phyloP scores from a whole-genome alignment of 164 flowering plant species.

The Warburgia ugandensis region DNA sequence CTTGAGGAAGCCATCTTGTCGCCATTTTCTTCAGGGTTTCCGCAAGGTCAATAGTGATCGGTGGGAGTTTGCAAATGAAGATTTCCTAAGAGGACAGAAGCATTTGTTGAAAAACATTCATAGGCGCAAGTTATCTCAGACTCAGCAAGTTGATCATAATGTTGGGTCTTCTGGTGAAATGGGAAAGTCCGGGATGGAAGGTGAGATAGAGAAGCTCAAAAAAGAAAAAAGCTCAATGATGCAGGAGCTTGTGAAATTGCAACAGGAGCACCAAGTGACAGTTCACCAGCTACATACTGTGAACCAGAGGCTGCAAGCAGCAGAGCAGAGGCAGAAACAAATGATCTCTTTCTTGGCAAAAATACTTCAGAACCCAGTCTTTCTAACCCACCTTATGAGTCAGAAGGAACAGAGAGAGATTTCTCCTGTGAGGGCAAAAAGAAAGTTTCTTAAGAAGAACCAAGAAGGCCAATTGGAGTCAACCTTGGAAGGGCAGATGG shows the following conservation, averaged over 20 bases:
- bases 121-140: constrained; percentile 59
- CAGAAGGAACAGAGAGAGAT: constrained; percentile 34
- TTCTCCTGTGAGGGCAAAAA: constrained; percentile 33
- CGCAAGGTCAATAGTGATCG: constrained; percentile 75
- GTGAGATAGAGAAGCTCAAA: constrained; percentile 49
- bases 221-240: constrained; percentile 47
- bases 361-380: constrained; percentile 58
- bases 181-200: constrained; percentile 26
- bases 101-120: constrained; percentile 71
- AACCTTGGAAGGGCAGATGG: constrained; percentile 34
- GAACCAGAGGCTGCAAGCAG: constrained; percentile 49
- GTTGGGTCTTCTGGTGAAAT: constrained; percentile 26
- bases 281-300: constrained; percentile 40
- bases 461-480: constrained; percentile 17
- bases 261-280: constrained; percentile 59
- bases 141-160: constrained; percentile 32
- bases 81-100: constrained; percentile 54
- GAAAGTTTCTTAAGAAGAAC: constrained; percentile 53
- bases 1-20: background rate
- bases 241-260: constrained; percentile 62
- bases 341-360: constrained; percentile 72
- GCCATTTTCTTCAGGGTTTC: constrained; percentile 55
- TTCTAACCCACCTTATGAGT: constrained; percentile 38
- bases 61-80: constrained; percentile 87
- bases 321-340: constrained; percentile 73